Percentiles rank a stretch among this genome's conserved stretches.
Conservation (phyloP, 805 yeast genomes). For the Barnettozyma californica region DNA sequence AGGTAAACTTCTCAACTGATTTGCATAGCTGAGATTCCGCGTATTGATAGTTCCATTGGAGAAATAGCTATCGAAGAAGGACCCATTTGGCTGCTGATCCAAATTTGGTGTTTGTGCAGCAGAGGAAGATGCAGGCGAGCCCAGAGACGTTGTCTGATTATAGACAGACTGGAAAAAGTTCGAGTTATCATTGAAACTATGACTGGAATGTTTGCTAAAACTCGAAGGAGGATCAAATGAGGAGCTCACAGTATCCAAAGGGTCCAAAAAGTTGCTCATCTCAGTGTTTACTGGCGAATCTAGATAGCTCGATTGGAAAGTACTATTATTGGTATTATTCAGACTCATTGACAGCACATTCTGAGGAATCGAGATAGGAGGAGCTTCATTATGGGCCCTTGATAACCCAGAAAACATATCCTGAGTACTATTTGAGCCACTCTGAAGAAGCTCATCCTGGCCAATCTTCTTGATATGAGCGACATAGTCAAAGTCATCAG, state of each 20-base stretch:
- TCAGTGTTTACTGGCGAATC: conserved; percentile 24
- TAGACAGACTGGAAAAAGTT: conserved; percentile 18
- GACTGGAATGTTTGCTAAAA: conserved; percentile 11
- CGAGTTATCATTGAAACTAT: conserved; percentile 17
- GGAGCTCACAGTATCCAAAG: conserved; percentile 21
- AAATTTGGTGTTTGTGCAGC: conserved; percentile 21
- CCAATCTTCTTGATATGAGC: conserved; percentile 59
- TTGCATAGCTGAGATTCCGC: conserved; percentile 18
- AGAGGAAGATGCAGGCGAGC: conserved; percentile 22
- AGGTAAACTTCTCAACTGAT: conserved; percentile 21
- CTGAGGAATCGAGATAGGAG: background rate
- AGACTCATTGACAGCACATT: background rate
- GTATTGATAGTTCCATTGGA: conserved; percentile 5
- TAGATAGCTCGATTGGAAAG: conserved; percentile 16
- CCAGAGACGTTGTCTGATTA: conserved; percentile 9
- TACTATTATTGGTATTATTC: background rate
- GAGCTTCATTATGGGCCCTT: background rate
- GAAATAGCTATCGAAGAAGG: conserved; percentile 24
- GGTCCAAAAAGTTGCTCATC: conserved; percentile 22
- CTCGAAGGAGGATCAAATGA: conserved; percentile 25
- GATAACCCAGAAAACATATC: background rate
- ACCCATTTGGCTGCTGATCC: conserved; percentile 15
- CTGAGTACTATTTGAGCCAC: background rate
- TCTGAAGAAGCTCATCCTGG: conserved; percentile 27
- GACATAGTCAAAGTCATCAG: conserved; percentile 57